Base-by-base conservation (phyloP, 108 stramenopile genomes). In the Cyclotella cryptica region DNA sequence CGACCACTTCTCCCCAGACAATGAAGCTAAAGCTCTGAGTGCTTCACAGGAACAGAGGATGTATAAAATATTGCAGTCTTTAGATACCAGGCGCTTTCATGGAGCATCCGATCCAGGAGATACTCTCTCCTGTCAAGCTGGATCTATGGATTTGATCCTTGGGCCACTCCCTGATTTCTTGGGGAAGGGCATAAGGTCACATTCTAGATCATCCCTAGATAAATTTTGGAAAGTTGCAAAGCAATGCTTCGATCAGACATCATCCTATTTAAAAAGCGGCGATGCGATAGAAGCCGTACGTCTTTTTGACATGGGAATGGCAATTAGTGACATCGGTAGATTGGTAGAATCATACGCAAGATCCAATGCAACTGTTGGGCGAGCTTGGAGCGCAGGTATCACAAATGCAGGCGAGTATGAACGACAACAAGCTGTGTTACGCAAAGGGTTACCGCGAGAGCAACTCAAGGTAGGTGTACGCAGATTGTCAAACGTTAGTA, bases 361-460 rank as follows among this genome's bases (percentile, higher is more conserved):
- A 42, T 66, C 64, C 41, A 39, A n/a, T 24, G 40, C 39, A 26
- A 26, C 63, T 13, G 35, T 26, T 24, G 74, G 74, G 17, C 62
- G 74, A 19, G 74, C 64, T 54, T 75, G 66, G 65, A 51, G 47
- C 40, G 55, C 58, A 21, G 74, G 74, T 21, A 60, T 75, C 12
- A 61, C 63, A 26, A 75, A 75, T 66, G 74, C 64, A 8, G 74
- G 74, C 6, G 53, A 44, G 21, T 75, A 57, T 57, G 55, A 57
- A 39, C 30, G 62, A 41, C 62, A 64, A 26, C 62, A 43, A 3
- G 62, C 41, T 10, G 62, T 64, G 15, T 18, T 14, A n/a, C 39
- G 62, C 39, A 35, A 41, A 15, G 62, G 62, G n/a, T 17, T 64
- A 43, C 10, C 28, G 14, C 62, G 62, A 24, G 62, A 30, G n/a